Conservation (phyloP, 1,284 basidiomycete species). For the Cutaneotrichosporon cavernicola region DNA sequence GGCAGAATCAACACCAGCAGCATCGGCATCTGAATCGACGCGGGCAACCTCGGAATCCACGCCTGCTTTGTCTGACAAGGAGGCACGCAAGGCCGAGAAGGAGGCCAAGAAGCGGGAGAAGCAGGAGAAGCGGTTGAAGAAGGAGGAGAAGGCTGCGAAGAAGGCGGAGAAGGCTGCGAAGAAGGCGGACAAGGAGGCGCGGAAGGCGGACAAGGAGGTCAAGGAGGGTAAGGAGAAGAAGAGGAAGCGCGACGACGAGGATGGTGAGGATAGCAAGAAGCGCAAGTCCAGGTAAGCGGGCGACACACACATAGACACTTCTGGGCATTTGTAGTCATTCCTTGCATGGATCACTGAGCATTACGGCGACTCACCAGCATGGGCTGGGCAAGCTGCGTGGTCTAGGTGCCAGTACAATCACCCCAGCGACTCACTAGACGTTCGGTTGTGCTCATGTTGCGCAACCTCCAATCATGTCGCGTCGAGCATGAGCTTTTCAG, state of each 20-base stretch:
- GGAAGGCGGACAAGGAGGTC: not conserved
- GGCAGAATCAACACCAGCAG: not conserved
- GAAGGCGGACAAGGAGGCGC: too few relatives aligned
- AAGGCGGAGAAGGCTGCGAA: not conserved
- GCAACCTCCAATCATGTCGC: too few relatives aligned
- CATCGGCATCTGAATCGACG: not conserved
- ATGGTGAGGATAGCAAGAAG: not conserved
- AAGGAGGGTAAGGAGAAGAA: constrained; percentile 2
- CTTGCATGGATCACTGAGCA: not conserved
- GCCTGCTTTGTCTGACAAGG: not conserved
- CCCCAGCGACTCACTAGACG: too few relatives aligned
- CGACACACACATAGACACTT: not conserved
- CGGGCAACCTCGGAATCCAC: not conserved
- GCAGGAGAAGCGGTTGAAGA: not conserved
- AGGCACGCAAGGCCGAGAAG: not conserved
- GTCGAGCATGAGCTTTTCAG: too few relatives aligned
- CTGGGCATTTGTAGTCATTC: not conserved
- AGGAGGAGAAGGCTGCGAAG: not conserved
- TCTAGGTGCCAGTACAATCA: too few relatives aligned
- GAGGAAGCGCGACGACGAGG: not conserved
- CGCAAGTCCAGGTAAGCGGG: not conserved
- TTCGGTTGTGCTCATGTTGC: too few relatives aligned
- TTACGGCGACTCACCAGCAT: not conserved
- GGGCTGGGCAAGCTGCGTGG: too few relatives aligned
- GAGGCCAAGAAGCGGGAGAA: constrained; percentile 1